Percentiles rank a stretch among this genome's conserved stretches.
These are phyloP conservation scores for Talaromyces marneffei DNA, from an alignment of 2,329 filamentous ascomycete species.

Conservation along the genomic window DNA sequence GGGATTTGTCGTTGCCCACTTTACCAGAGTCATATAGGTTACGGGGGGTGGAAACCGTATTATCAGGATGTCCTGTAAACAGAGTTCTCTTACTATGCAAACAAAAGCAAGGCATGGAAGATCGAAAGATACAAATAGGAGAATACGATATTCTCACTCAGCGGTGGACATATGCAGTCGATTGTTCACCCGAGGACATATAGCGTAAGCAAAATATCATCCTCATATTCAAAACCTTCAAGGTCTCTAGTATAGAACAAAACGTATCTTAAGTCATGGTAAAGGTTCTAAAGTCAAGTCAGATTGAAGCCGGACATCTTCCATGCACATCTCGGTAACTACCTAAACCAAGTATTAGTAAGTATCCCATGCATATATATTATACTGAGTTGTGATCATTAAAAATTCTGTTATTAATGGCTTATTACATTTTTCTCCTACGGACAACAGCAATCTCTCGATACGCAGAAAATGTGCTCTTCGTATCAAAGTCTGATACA, in stretches of 20 bases:
- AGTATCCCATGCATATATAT: not conserved
- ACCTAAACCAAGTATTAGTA: not conserved
- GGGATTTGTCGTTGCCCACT: slow-evolving; percentile 4
- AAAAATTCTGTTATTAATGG: too few relatives aligned
- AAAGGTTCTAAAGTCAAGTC: not conserved
- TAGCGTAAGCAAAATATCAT: not conserved
- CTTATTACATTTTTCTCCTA: not conserved
- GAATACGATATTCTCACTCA: not conserved
- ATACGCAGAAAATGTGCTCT: not conserved
- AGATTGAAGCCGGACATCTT: not conserved
- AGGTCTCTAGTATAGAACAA: not conserved
- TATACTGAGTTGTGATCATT: not conserved
- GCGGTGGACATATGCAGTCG: not conserved
- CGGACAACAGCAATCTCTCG: not conserved
- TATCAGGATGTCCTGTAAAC: not conserved
- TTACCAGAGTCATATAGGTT: slow-evolving; percentile 1
- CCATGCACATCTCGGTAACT: not conserved
- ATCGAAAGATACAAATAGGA: not conserved
- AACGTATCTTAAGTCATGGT: not conserved
- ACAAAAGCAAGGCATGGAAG: not conserved
- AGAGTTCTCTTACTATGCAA: not conserved
- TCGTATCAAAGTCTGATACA: too few relatives aligned
- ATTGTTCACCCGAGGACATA: not conserved
- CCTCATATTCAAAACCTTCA: not conserved
- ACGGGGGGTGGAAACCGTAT: not conserved